A percentile compares a stretch with the other conserved stretches of the same genome.
Evolutionary conservation across 345 rosid species (phyloP).

Genomic region (Eucalyptus tenuipes): DNA sequence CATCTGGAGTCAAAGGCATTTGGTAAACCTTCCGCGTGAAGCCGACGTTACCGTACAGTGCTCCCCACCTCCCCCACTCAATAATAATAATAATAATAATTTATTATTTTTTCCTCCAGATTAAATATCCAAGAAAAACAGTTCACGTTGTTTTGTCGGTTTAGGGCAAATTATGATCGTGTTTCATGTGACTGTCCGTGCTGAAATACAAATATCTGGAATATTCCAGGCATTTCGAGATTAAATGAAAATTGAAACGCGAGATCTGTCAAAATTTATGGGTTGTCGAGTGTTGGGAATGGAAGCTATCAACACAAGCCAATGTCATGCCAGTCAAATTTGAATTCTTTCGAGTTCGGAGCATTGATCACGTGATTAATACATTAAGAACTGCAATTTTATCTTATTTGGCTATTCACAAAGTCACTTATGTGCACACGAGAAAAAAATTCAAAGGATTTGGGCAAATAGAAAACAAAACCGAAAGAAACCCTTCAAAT

Average conservation of each 20-base stretch:
- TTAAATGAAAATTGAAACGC: background rate
- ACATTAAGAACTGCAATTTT: background rate
- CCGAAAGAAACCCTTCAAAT: background rate
- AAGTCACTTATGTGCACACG: fast-evolving
- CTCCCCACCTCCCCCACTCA: background rate
- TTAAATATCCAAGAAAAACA: background rate
- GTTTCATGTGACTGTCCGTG: background rate
- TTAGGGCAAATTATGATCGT: background rate
- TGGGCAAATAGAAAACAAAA: background rate
- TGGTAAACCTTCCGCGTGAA: background rate
- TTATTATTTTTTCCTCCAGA: background rate
- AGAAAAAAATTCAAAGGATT: background rate
- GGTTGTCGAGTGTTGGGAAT: background rate
- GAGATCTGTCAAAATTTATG: background rate
- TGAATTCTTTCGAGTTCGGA: background rate
- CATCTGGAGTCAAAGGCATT: background rate
- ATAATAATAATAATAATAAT: background rate
- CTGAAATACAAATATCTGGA: background rate
- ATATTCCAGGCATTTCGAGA: background rate
- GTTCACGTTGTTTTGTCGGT: background rate
- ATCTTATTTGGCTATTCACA: background rate
- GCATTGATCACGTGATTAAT: fast-evolving
- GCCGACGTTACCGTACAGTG: background rate
- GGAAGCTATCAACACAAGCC: background rate
- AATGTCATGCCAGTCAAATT: background rate